A percentile compares a stretch with the other conserved stretches of the same genome.
phyloP scores from a whole-genome alignment of 2,329 filamentous ascomycete species.

The Apiospora pterosperma region DNA sequence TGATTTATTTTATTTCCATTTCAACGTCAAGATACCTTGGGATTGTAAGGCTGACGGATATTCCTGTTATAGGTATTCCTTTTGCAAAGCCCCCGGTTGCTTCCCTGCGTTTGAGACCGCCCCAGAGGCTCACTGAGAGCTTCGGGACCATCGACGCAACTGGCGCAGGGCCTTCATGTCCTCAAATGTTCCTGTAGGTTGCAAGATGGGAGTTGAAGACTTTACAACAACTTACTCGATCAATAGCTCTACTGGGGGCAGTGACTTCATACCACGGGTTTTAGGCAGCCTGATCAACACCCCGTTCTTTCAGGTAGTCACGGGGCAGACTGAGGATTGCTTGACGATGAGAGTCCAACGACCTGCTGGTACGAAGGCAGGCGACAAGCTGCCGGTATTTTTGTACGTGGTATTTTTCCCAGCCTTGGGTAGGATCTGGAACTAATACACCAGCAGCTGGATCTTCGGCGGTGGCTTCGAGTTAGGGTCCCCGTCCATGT shows the following conservation, averaged over 20 bases:
- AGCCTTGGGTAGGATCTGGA: background rate
- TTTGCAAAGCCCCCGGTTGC: conserved; percentile 70
- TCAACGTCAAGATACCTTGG: too few relatives aligned
- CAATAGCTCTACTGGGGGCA: conserved; percentile 25
- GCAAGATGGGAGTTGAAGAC: background rate
- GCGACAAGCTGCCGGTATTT: conserved; percentile 56
- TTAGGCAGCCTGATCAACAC: conserved; percentile 49
- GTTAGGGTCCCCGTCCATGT: conserved; percentile 42
- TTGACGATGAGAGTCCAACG: conserved; percentile 58
- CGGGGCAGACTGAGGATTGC: conserved; percentile 60
- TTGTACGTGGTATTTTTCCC: conserved; percentile 38
- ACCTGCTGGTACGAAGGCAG: conserved; percentile 51
- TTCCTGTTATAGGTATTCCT: conserved; percentile 51
- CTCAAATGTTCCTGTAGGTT: conserved; percentile 61
- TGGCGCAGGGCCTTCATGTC: conserved; percentile 58
- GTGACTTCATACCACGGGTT: conserved; percentile 29
- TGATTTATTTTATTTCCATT: too few relatives aligned
- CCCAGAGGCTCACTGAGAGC: conserved; percentile 52
- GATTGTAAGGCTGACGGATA: background rate
- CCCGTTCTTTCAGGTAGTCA: conserved; percentile 54
- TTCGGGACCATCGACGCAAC: conserved; percentile 62
- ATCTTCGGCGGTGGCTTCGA: conserved; percentile 68
- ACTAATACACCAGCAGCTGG: conserved; percentile 36
- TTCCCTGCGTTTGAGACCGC: conserved; percentile 64
- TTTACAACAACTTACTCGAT: background rate